phyloP scores from a whole-genome alignment of 192 early-diverging fungal genomes.

The Gonapodya prolifera region DNA sequence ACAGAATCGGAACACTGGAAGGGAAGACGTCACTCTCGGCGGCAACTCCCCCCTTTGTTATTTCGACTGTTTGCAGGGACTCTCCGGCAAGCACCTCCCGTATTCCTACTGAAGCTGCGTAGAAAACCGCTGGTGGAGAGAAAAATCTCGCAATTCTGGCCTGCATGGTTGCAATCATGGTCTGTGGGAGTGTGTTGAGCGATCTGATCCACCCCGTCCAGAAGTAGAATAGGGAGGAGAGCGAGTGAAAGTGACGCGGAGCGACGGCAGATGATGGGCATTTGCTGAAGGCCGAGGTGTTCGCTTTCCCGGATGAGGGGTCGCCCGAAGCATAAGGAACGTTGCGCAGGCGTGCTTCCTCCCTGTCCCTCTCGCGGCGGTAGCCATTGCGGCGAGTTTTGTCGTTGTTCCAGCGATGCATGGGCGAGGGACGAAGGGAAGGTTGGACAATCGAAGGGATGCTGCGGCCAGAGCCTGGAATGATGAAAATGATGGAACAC shows the following conservation, averaged over 20 bases:
- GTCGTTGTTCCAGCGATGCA: no score
- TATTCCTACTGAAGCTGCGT: not conserved
- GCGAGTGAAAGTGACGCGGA: not conserved
- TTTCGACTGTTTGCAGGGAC: not conserved
- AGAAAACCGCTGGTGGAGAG: not conserved
- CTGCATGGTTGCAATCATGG: not conserved
- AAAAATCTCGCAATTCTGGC: not conserved
- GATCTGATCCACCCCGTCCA: not conserved
- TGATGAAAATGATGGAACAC: no score
- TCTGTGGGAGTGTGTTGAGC: not conserved
- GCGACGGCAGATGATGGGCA: not conserved
- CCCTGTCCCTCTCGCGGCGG: not conserved
- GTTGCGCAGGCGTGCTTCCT: not conserved
- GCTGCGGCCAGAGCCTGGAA: no score
- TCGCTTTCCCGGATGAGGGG: not conserved
- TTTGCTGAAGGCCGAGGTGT: not conserved
- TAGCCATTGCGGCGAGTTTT: no score
- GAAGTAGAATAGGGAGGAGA: not conserved
- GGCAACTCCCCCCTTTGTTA: not conserved
- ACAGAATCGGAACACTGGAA: not conserved
- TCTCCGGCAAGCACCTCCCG: not conserved
- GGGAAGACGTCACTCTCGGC: not conserved
- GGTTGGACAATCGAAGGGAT: no score
- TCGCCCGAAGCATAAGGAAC: not conserved
- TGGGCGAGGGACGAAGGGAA: no score